Base-by-base conservation (phyloP, 768 basidiomycete species). In the Gautieria morchelliformis region DNA sequence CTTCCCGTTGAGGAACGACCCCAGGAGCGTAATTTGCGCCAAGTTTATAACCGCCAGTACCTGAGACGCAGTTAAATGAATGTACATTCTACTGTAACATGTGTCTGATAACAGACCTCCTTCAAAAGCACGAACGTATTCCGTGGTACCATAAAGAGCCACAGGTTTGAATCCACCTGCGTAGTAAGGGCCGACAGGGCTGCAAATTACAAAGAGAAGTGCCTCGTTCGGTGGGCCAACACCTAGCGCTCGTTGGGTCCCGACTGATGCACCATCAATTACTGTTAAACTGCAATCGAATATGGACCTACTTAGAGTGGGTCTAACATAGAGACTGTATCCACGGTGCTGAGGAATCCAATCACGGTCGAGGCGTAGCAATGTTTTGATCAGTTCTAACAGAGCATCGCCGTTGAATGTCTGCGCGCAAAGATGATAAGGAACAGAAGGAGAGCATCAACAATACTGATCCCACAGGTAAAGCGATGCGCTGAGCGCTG, bases 271-370 rank as follows among this genome's bases (percentile, higher is more conserved):
- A 33, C 24, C 5, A 8, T 15, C 32, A 52, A 24, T 24, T 33
- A 51, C 53, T 40, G 39, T 39, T 7, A 42, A 22, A 56, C 12
- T 30, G 12, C 42, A 30, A 22, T 53, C 9, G 8, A 37, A 14
- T 37, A 37, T 56, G 44, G 30, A 67, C 73, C 51, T 20, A 76
- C 75, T 89, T 63, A 91, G 68, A 9, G 86, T 87, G 30, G 90
- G 87, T 58, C 94, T 85, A 61, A 98, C 83, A 70, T 96, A 98
- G 55, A 98, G 71, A 69, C 91, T 93, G 71, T 95, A 85, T 15
- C 92, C 93, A 8, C 86, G 81, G 63, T 87, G 82, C 57, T 80
- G 79, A 17, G 95, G 95, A 64, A 98, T 89, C 94, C 94, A 98
- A 60, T 88, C 78, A 61, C 82, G 83, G 65, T 97, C 94, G 46